phyloP scores from a whole-genome alignment of 2,329 filamentous ascomycete species.

The Paraphaeosphaeria minitans region DNA sequence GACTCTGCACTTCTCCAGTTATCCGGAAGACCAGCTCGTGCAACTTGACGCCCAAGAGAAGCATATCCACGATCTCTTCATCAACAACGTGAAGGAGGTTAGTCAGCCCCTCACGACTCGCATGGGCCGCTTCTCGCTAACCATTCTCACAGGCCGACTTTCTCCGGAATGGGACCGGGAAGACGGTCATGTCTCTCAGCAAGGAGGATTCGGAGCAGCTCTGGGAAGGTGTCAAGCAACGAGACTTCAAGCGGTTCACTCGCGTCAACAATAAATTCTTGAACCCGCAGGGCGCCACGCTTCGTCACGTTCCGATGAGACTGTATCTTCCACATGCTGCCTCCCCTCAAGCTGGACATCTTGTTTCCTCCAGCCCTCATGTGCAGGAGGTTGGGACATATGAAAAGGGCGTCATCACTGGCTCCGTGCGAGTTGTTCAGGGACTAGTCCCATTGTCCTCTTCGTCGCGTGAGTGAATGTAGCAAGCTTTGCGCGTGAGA shows the following conservation, averaged over 20 bases:
- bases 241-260: conserved; percentile 74
- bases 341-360: conserved; percentile 1
- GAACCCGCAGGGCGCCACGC: conserved; percentile 67
- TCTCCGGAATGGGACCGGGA: conserved; percentile 83
- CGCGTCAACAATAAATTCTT: conserved; percentile 78
- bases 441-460: conserved; percentile 66
- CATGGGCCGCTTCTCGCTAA: conserved; percentile 6
- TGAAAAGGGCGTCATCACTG: conserved; percentile 36
- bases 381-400: neutral
- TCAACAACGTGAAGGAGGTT: conserved; percentile 71
- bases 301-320: conserved; percentile 84
- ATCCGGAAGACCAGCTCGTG: conserved; percentile 63
- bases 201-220: conserved; percentile 82
- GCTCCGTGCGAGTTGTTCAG: conserved; percentile 65
- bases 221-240: conserved; percentile 79
- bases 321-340: conserved; percentile 72
- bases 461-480: conserved; percentile 38
- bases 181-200: conserved; percentile 86
- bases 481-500: neutral
- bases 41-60: conserved; percentile 60
- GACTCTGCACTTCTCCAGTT: conserved; percentile 64
- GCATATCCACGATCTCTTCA: conserved; percentile 67
- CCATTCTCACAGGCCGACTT: conserved; percentile 69
- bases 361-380: neutral
- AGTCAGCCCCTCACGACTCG: conserved; percentile 14